phyloP scores from a whole-genome alignment of 768 basidiomycete genomes.

The Floccularia luteovirens region DNA sequence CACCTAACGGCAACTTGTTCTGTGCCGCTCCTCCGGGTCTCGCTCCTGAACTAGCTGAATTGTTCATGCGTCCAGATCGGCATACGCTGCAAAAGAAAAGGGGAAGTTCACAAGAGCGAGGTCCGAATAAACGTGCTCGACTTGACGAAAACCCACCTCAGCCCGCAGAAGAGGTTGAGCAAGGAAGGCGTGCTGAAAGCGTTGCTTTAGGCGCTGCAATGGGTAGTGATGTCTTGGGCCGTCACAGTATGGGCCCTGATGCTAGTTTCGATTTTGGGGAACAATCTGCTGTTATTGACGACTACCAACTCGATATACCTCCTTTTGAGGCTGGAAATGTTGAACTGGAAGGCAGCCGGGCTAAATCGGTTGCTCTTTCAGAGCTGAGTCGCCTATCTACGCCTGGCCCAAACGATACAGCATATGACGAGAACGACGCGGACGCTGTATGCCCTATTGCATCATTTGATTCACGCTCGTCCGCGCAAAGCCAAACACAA shows the following conservation, averaged over 20 bases:
- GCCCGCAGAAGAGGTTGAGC: slow-evolving; percentile 69
- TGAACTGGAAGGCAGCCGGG: slow-evolving; percentile 24
- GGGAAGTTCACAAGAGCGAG: slow-evolving; percentile 47
- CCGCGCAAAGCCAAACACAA: slow-evolving; percentile 40
- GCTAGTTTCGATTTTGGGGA: slow-evolving; percentile 55
- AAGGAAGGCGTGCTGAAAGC: slow-evolving; percentile 61
- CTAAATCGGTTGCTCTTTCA: slow-evolving; percentile 45
- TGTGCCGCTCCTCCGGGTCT: slow-evolving; percentile 82
- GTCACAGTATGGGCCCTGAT: slow-evolving; percentile 48
- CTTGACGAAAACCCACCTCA: slow-evolving; percentile 40
- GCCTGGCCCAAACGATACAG: slow-evolving; percentile 49
- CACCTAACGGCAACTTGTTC: slow-evolving; percentile 66
- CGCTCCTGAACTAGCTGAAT: slow-evolving; percentile 69
- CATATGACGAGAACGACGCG: slow-evolving; percentile 59
- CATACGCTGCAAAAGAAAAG: slow-evolving; percentile 49
- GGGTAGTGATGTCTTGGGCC: slow-evolving; percentile 48
- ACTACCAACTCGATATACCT: slow-evolving; percentile 67
- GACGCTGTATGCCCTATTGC: slow-evolving; percentile 73
- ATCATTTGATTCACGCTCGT: slow-evolving; percentile 64
- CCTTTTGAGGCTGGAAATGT: slow-evolving; percentile 35
- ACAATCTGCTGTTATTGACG: slow-evolving; percentile 46
- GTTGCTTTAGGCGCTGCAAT: slow-evolving; percentile 52
- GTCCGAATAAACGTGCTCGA: slow-evolving; percentile 53
- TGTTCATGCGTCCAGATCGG: slow-evolving; percentile 77
- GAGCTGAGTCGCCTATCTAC: slow-evolving; percentile 61